Base-by-base conservation (phyloP, 495 filamentous ascomycete species). In the Pseudoneurospora amorphoporcata region DNA sequence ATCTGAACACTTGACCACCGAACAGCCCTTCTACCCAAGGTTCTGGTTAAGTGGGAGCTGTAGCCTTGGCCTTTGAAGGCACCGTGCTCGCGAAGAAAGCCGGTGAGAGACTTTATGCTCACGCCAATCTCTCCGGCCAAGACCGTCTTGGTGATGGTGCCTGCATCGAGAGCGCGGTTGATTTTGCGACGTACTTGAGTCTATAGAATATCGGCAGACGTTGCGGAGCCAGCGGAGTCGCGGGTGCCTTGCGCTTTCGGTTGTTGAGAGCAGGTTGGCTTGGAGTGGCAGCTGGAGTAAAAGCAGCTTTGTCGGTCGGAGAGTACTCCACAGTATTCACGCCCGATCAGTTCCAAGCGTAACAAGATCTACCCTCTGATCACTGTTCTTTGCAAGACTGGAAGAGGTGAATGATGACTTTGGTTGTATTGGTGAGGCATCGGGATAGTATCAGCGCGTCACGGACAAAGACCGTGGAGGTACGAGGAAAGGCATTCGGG, bases 121-220 rank as follows among this genome's bases (percentile, higher is more conserved):
- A 79, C 77, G n/a, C 79, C 81, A 35, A 86, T 81, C 32, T 80
- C 78, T 3, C 76, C 73, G 16, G 77, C 75, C 72, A 88, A 86
- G 41, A 83, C 83, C 16, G 81, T 78, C 72, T 83, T 82, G 70
- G 82, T 86, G 81, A 85, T 85, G 69, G 82, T 81, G 65, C 83
- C 83, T 6, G 79, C 74, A 40, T 84, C 81, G 73, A 86, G 75
- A 65, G 83, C 77, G 69, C 74, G 75, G 65, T 80, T 80, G 76
- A 87, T 85, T 72, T 81, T 83, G 69, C 78, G 79, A 8, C 85
- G 83, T 45, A 86, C 78, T 12, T 77, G 14, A 78, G 70, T 37
- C 35, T 29, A 3, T 65, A 29, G 53, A 29, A 35, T 65, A 42
- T 75, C 75, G 32, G 74, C 69, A 23, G 71, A 45, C 19, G 73